These are phyloP conservation scores for Cryomyces antarcticus DNA, from an alignment of 495 filamentous ascomycete genomes.

Conservation along the genomic window DNA sequence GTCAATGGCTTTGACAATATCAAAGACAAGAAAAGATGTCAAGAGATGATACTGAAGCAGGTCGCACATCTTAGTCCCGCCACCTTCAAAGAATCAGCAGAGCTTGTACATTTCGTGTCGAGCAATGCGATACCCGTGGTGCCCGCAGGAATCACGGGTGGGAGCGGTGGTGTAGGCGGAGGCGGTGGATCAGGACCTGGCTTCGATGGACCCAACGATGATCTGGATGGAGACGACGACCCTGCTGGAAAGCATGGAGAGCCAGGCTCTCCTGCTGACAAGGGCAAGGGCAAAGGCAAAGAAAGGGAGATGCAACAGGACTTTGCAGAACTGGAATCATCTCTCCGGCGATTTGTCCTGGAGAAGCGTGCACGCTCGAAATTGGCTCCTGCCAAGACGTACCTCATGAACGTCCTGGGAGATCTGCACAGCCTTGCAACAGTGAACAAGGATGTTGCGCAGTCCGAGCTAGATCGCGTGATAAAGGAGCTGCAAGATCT, in stretches of 20 bases:
- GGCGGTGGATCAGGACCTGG: conserved; percentile 32
- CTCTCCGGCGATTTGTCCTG: conserved; percentile 79
- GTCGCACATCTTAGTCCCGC: conserved; percentile 64
- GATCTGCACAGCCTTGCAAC: conserved; percentile 65
- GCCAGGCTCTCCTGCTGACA: conserved; percentile 31
- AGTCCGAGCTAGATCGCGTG: conserved; percentile 71
- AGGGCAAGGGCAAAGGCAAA: conserved; percentile 77
- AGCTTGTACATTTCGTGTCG: conserved; percentile 93
- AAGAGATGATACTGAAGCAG: conserved; percentile 84
- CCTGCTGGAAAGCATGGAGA: conserved; percentile 23
- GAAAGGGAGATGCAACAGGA: conserved; percentile 72
- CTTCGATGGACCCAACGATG: conserved; percentile 31
- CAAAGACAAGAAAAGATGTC: conserved; percentile 64
- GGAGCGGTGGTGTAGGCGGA: conserved; percentile 32
- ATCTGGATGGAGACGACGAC: conserved; percentile 29
- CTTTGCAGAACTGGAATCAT: conserved; percentile 73
- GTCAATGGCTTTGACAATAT: conserved; percentile 96
- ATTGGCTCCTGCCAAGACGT: conserved; percentile 86
- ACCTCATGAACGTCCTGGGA: conserved; percentile 79
- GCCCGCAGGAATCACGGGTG: conserved; percentile 27
- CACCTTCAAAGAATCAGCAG: conserved; percentile 79
- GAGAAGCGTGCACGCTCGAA: conserved; percentile 92
- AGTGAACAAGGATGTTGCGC: conserved; percentile 73
- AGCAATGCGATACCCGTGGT: conserved; percentile 76
- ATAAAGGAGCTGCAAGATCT: conserved; percentile 59